A percentile compares a stretch with the other conserved stretches of the same genome.
phyloP scores from a whole-genome alignment of 768 basidiomycete species.

The Omphalotus guepiniiformis region DNA sequence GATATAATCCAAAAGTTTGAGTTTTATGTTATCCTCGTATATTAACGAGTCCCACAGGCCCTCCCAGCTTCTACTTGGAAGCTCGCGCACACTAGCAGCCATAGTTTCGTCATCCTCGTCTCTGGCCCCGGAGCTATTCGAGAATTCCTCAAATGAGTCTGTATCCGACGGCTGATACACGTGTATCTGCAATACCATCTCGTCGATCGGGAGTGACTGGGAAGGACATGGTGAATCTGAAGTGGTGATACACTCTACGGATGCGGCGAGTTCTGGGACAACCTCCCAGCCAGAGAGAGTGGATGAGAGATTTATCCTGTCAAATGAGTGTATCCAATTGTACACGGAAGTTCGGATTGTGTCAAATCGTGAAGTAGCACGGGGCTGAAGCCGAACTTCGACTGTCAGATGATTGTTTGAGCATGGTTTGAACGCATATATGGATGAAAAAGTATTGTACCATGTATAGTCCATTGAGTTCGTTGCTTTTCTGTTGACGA shows the following conservation, averaged over 20 bases:
- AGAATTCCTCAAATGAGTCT: conserved; percentile 71
- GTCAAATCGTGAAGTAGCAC: conserved; percentile 71
- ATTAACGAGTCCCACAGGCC: conserved; percentile 93
- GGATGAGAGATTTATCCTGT: conserved; percentile 67
- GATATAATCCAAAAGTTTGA: conserved; percentile 88
- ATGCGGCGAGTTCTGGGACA: conserved; percentile 60
- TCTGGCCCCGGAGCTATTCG: conserved; percentile 43
- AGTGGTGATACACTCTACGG: conserved; percentile 73
- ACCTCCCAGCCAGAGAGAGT: conserved; percentile 77
- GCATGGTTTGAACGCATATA: not conserved
- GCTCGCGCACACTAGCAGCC: conserved; percentile 86
- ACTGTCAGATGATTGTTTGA: conserved; percentile 39
- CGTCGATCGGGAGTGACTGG: conserved; percentile 46
- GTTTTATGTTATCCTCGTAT: conserved; percentile 80
- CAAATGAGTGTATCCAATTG: conserved; percentile 52
- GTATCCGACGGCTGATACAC: conserved; percentile 78
- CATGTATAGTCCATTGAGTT: conserved; percentile 61
- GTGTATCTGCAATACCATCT: conserved; percentile 72
- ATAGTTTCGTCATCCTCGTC: conserved; percentile 74
- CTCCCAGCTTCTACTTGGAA: conserved; percentile 81
- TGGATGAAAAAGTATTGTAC: conserved; percentile 28
- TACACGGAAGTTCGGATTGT: conserved; percentile 64
- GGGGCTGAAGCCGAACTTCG: conserved; percentile 73
- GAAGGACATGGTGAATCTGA: conserved; percentile 67
- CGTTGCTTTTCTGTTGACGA: conserved; percentile 5